phyloP scores from a whole-genome alignment of 768 basidiomycete genomes.

The Botryobasidium botryosum region DNA sequence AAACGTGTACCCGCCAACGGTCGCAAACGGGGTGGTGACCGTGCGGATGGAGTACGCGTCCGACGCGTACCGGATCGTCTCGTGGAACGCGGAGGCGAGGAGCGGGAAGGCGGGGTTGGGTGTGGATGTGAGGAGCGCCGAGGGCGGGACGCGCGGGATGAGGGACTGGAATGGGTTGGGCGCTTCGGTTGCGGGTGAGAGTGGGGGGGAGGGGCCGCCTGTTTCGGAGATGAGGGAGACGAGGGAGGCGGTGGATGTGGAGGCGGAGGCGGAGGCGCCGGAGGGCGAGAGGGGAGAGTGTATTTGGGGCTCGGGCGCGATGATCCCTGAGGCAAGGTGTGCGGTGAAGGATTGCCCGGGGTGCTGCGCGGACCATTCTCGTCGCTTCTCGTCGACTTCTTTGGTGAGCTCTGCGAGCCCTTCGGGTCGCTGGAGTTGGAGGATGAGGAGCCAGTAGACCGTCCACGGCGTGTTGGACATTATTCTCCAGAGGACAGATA shows the following conservation, averaged over 20 bases:
- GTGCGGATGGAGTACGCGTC: constrained; percentile 7
- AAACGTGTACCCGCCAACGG: constrained; percentile 2
- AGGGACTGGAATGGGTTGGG: too few species aligned
- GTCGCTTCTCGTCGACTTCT: constrained; percentile 3
- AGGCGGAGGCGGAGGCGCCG: too few species aligned
- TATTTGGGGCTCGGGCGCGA: too few species aligned
- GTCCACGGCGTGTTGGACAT: constrained; percentile 7
- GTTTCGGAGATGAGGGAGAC: too few species aligned
- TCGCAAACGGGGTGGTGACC: not conserved
- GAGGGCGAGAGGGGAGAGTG: too few species aligned
- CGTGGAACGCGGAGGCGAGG: constrained; percentile 3
- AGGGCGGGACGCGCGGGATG: too few species aligned
- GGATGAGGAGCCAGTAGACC: constrained; percentile 1
- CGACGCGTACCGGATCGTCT: constrained; percentile 7
- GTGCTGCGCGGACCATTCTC: not conserved
- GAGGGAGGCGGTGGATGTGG: too few species aligned
- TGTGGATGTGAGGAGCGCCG: too few species aligned
- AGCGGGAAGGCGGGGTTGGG: constrained; percentile 6
- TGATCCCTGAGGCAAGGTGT: not conserved
- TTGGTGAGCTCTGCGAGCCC: constrained; percentile 6
- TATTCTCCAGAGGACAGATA: constrained; percentile 1
- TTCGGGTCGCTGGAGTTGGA: constrained; percentile 6
- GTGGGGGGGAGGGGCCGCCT: too few species aligned
- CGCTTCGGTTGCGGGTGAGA: too few species aligned
- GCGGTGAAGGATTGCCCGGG: not conserved